These are phyloP conservation scores for Apiotrichum gamsii DNA, from an alignment of 1,284 basidiomycete genomes.

Conservation along the genomic window DNA sequence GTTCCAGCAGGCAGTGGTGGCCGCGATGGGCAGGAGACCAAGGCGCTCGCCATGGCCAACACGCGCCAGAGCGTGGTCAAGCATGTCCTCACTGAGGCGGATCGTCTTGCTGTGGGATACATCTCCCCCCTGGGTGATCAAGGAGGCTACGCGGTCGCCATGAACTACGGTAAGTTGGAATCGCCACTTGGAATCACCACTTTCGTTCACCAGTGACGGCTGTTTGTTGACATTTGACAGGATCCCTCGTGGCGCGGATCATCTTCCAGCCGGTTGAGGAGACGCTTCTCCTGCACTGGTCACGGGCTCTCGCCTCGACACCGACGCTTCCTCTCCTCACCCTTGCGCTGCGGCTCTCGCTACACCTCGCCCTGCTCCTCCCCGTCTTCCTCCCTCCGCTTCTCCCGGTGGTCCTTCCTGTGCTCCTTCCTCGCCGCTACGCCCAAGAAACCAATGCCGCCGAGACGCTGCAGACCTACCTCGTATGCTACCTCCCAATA, in stretches of 20 bases:
- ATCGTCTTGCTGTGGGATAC: slow-evolving; percentile 79
- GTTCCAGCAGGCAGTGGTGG: background rate
- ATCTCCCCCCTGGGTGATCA: slow-evolving; percentile 78
- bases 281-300: slow-evolving; percentile 78
- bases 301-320: slow-evolving; percentile 50
- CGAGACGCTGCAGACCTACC: slow-evolving; percentile 65
- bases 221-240: slow-evolving; percentile 49
- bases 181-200: background rate
- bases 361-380: slow-evolving; percentile 64
- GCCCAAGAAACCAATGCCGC: slow-evolving; percentile 64
- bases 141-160: slow-evolving; percentile 87
- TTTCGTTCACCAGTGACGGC: background rate
- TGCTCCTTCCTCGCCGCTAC: slow-evolving; percentile 68
- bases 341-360: slow-evolving; percentile 63
- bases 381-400: slow-evolving; percentile 68
- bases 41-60: slow-evolving; percentile 56
- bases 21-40: slow-evolving; percentile 10
- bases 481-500: slow-evolving; percentile 72
- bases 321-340: slow-evolving; percentile 37
- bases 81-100: slow-evolving; percentile 90
- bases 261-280: slow-evolving; percentile 91
- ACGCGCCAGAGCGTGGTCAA: slow-evolving; percentile 63
- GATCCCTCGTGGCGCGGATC: slow-evolving; percentile 82
- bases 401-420: slow-evolving; percentile 59
- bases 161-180: slow-evolving; percentile 69